Evolutionary conservation across 345 rosid species (phyloP), one percentile per base, ranked within the genome.

Genomic region (Alliaria petiolata): DNA sequence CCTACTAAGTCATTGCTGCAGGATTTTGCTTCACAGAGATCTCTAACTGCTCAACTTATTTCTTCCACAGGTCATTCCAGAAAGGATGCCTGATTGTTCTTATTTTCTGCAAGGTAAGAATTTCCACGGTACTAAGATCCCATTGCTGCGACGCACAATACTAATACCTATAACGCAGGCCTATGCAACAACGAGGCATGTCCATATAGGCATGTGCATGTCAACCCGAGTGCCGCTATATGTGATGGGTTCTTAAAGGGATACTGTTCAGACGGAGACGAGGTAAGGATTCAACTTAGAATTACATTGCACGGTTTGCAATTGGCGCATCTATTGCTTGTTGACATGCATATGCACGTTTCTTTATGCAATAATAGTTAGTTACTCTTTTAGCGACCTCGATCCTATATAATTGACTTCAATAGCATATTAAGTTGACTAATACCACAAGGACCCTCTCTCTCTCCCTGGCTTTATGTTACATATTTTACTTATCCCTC

Each of bases 51-150:
- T 31, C 63, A 40, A 43, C 25, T 60, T 43, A 31, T 62, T 69
- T 74, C 60, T 62, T 80, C 44, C 80, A 79, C 88, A 91, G 99
- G 86, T 95, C 78, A 89, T 95, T 80, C 99, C 98, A 16, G 97
- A 95, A 65, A 81, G 98, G 78, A 95, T 95, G 99, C 99, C 96
- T 7, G 98, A 91, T 76, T 95, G 99, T 67, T 95, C 96, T 71
- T 95, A 83, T 78, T 95, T 83, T 83, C 51, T 87, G 83, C 98
- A 88, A 89, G 99, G 99, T 91, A 62, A 61, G 39, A 56, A 39
- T 49, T 36, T 46, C 11, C 58, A 3, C 50, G 70, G n/a, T 62
- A 60, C 43, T 7, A 54, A 40, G 34, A 76, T 26, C 47, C 11
- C 16, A 6, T 36, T n/a, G 30, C 13, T 4, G 63, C 31, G 17